Evolutionary conservation across 2,329 filamentous ascomycete species (phyloP), one percentile per base, ranked within the genome.

Genomic region (Alternaria burnsii): DNA sequence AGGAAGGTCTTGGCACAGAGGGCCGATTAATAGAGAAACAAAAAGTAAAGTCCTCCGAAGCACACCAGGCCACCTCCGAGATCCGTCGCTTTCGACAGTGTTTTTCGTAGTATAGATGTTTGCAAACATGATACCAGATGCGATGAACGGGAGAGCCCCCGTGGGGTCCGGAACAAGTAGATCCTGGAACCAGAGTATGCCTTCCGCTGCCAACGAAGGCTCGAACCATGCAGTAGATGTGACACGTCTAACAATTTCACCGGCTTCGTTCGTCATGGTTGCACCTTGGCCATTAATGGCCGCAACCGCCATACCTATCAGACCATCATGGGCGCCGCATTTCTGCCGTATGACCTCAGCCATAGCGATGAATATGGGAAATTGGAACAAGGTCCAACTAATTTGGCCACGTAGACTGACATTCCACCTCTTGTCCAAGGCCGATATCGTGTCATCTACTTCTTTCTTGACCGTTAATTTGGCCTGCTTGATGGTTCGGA

Each of bases 121-220:
- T 8, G 80, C 62, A 16, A 87, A 72, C 58, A 87, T 83, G 5
- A 82, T 77, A 1, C 74, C 78, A 0, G 82, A 83, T 22, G 87
- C 77, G 3, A 83, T 58, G 41, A 82, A 78, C 0, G 86, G 85
- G 2, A 88, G 77, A 2, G 80, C 65, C 3, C 82, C 75, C 3
- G 81, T 81, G 0, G 86, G 80, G 66, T 89, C 87, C 9, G 84
- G 76, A 0, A 80, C 69, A 5, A 86, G 76, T 14, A 90, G 81
- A 70, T 89, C 81, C 1, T 83, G 81, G 57, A 88, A 88, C 87
- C 87, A 90, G 2, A 87, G 77, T 3, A 83, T 81, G n/a, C 87
- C 87, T 75, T 88, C 87, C 8, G 72, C 81, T 5, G 82, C 80
- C 16, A 89, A 75, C 5, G 82, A 80, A 3, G 82, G 81, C 64